Conservation (phyloP, 192 early-diverging fungal species). For the Lobosporangium transversale region DNA sequence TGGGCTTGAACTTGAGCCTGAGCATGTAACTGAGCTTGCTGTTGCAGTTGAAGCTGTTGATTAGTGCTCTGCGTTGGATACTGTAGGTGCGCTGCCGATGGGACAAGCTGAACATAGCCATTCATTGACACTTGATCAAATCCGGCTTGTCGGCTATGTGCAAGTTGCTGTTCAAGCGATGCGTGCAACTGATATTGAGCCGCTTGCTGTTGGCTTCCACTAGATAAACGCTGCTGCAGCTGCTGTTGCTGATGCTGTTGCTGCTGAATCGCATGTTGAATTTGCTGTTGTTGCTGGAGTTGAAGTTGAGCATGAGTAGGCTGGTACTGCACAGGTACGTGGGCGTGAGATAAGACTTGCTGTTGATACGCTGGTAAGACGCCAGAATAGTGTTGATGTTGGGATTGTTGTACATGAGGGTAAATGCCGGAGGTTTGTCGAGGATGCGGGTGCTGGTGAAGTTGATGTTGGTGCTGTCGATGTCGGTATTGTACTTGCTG, state of each 20-base stretch:
- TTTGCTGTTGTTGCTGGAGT: conserved; percentile 23
- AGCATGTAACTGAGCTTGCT: conserved; percentile 20
- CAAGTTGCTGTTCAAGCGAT: conserved; percentile 22
- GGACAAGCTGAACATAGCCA: conserved; percentile 16
- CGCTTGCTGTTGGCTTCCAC: conserved; percentile 14
- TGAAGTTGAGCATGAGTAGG: conserved; percentile 29
- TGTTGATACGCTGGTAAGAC: conserved; percentile 14
- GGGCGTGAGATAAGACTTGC: conserved; percentile 26
- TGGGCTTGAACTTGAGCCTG: conserved; percentile 26
- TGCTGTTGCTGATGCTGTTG: conserved; percentile 38
- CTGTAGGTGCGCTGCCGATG: conserved; percentile 28
- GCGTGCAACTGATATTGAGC: conserved; percentile 17
- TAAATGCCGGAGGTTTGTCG: conserved; percentile 21
- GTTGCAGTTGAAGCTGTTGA: conserved; percentile 36
- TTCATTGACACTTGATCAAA: conserved; percentile 18
- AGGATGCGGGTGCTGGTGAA: conserved; percentile 17
- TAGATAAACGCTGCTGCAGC: conserved; percentile 21
- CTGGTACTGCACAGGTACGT: conserved; percentile 32
- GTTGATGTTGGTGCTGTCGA: conserved; percentile 32
- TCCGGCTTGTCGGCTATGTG: not conserved
- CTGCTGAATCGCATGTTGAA: conserved; percentile 8
- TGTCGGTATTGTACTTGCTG: conserved; percentile 25
- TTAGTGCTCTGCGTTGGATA: conserved; percentile 22
- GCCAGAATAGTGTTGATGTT: conserved; percentile 22
- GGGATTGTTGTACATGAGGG: conserved; percentile 38